phyloP scores from a whole-genome alignment of 2,329 filamentous ascomycete genomes.

The Plenodomus biglobosus region DNA sequence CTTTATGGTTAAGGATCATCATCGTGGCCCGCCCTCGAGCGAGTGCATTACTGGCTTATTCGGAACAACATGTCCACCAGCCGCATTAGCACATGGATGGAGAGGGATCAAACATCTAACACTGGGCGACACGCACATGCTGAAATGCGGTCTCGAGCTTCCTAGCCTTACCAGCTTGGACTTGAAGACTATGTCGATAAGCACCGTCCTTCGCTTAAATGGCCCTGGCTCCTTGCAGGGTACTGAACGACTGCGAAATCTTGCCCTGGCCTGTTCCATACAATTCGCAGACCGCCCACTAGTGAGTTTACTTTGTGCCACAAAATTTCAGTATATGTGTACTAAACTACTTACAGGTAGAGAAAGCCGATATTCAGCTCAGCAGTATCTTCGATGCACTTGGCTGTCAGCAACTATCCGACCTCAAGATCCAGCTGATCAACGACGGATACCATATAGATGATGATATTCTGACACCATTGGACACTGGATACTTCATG shows the following conservation, averaged over 20 bases:
- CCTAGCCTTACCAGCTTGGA: slow-evolving; percentile 17
- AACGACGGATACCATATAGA: slow-evolving; percentile 20
- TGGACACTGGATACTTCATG: slow-evolving; percentile 17
- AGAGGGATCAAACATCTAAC: slow-evolving; percentile 14
- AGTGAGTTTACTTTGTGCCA: background rate
- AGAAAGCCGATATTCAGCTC: slow-evolving; percentile 18
- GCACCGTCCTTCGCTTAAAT: slow-evolving; percentile 22
- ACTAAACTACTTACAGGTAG: background rate
- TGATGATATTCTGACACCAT: slow-evolving; percentile 12
- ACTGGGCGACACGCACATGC: slow-evolving; percentile 15
- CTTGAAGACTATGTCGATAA: slow-evolving; percentile 16
- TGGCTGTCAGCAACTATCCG: slow-evolving; percentile 13
- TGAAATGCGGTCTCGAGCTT: slow-evolving; percentile 18
- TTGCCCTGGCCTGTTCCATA: slow-evolving; percentile 17
- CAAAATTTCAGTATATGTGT: background rate
- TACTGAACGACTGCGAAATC: slow-evolving; percentile 13
- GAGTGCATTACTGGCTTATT: slow-evolving; percentile 26
- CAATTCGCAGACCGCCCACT: slow-evolving; percentile 19
- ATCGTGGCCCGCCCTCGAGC: slow-evolving; percentile 15
- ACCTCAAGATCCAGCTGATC: slow-evolving; percentile 17
- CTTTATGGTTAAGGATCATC: slow-evolving; percentile 23
- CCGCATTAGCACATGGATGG: slow-evolving; percentile 5
- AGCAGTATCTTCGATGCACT: slow-evolving; percentile 23
- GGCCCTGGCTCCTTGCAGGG: slow-evolving; percentile 24
- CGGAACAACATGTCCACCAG: slow-evolving; percentile 15